A percentile compares a stretch with the other conserved stretches of the same genome.
Evolutionary conservation across 805 yeast species (phyloP).

Genomic region (Kodamaea neixiangensis): DNA sequence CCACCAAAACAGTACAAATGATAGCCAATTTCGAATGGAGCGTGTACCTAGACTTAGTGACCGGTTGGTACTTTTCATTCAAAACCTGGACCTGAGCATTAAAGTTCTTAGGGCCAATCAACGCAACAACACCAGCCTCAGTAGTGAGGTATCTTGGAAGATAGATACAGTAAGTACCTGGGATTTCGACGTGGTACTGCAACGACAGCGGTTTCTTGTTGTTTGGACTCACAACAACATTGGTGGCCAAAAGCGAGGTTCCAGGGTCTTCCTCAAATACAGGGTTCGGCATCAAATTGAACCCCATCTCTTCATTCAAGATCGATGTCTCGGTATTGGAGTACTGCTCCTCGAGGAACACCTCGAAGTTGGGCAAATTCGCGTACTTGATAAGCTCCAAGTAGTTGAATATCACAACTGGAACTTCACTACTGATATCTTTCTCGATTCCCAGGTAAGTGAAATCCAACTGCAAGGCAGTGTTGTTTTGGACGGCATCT

Average conservation of each 20-base stretch:
- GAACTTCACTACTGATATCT: conserved; percentile 9
- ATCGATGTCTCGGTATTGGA: conserved; percentile 7
- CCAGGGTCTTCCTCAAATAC: conserved; percentile 1
- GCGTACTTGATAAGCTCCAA: conserved; percentile 12
- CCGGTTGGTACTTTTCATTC: conserved; percentile 10
- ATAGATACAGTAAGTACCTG: conserved; percentile 16
- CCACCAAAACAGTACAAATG: not conserved
- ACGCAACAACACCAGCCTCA: not conserved
- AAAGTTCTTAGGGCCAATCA: conserved; percentile 6
- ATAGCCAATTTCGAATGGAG: conserved; percentile 6
- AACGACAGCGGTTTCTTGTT: not conserved
- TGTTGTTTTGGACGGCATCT: conserved; percentile 8
- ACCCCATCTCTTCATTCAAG: not conserved
- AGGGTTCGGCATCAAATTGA: conserved; percentile 2
- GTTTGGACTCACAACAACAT: conserved; percentile 4
- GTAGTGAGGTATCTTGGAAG: conserved; percentile 10
- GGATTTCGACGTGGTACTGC: conserved; percentile 6
- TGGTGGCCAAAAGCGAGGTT: conserved; percentile 3
- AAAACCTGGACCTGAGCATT: conserved; percentile 5
- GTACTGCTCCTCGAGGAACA: conserved; percentile 10
- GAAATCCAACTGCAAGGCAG: conserved; percentile 10
- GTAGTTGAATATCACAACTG: conserved; percentile 15
- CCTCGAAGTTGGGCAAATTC: conserved; percentile 13
- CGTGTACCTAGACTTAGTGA: not conserved
- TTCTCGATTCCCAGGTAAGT: conserved; percentile 1